phyloP scores from a whole-genome alignment of 495 filamentous ascomycete species.

The Xylaria nigripes region DNA sequence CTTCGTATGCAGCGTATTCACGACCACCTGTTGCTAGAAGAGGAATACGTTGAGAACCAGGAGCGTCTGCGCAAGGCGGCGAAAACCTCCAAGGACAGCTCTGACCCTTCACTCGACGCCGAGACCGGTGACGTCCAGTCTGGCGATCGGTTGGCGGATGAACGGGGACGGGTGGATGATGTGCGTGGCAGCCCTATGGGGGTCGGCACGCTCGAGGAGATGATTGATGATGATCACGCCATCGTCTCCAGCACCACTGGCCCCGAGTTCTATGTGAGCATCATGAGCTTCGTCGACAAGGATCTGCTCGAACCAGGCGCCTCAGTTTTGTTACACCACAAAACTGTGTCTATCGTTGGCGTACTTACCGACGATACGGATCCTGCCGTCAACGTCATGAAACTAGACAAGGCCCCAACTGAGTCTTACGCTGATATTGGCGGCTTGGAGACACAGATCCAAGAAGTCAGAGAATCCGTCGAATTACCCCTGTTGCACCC shows the following conservation, averaged over 20 bases:
- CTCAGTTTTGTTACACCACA: conserved; percentile 93
- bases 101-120: conserved; percentile 49
- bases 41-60: conserved; percentile 98
- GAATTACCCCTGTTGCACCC: conserved; percentile 94
- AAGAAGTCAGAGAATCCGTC: conserved; percentile 95
- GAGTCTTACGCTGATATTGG: conserved; percentile 99
- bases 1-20: conserved; percentile 98
- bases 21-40: conserved; percentile 92
- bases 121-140: conserved; percentile 58
- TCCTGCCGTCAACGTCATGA: conserved; percentile 96
- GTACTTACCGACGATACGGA: conserved; percentile 96
- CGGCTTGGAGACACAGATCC: conserved; percentile 88
- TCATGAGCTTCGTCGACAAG: conserved; percentile 99
- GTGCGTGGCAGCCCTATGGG: conserved; percentile 99
- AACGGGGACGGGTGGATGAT: conserved; percentile 92
- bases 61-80: conserved; percentile 86
- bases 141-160: conserved; percentile 80
- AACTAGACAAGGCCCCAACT: conserved; percentile 96
- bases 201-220: conserved; percentile 93
- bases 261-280: conserved; percentile 98
- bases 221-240: conserved; percentile 99
- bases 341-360: conserved; percentile 94
- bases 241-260: conserved; percentile 97
- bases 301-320: conserved; percentile 94
- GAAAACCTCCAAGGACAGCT: conserved; percentile 66